phyloP scores from a whole-genome alignment of 106 monocot genomes.

The Dendrobium huoshanense region DNA sequence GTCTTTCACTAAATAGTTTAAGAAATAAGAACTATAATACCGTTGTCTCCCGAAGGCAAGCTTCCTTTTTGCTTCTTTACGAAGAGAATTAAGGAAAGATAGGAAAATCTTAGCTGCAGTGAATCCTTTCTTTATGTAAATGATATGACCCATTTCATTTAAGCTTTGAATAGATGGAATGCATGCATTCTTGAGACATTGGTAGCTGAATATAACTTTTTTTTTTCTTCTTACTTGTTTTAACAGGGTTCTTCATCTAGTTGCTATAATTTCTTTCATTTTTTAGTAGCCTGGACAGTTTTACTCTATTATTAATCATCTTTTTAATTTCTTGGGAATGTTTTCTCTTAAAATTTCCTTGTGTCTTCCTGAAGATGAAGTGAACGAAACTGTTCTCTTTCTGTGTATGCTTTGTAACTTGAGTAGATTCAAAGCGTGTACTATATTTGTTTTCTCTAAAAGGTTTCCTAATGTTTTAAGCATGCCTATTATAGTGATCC shows the following conservation, averaged over 20 bases:
- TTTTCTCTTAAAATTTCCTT: background rate
- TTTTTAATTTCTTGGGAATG: background rate
- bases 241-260: background rate
- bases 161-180: background rate
- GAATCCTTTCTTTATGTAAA: slow-evolving; percentile 22
- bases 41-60: background rate
- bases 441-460: too few relatives aligned
- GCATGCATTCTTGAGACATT: background rate
- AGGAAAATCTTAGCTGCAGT: slow-evolving; percentile 13
- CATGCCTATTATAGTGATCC: too few relatives aligned
- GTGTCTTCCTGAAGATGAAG: background rate
- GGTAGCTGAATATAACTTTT: background rate
- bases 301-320: too few relatives aligned
- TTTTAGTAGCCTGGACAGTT: background rate
- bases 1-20: slow-evolving; percentile 37
- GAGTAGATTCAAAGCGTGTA: too few relatives aligned
- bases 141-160: slow-evolving; percentile 7
- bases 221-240: background rate
- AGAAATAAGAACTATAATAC: slow-evolving; percentile 3
- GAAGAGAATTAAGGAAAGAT: background rate
- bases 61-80: slow-evolving; percentile 4
- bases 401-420: background rate
- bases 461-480: too few relatives aligned
- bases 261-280: background rate
- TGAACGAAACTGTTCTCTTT: background rate